A percentile compares a stretch with the other conserved stretches of the same genome.
These are phyloP conservation scores for Cephalotrichum gorgonifer DNA, from an alignment of 2,329 filamentous ascomycete genomes.

Conservation along the genomic window DNA sequence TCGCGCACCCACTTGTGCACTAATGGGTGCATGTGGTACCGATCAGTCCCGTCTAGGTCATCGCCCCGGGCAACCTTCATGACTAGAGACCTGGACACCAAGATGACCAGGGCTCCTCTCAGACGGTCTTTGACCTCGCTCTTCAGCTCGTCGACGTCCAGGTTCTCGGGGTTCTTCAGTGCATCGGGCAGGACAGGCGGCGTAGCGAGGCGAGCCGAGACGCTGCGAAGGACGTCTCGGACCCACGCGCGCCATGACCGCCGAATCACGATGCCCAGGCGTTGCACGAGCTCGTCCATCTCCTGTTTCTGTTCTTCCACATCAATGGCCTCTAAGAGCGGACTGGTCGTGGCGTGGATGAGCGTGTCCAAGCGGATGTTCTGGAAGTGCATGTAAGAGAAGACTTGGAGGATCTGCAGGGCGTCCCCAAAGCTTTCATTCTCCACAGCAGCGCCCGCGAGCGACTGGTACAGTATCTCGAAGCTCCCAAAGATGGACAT, in stretches of 20 bases:
- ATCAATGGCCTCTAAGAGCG: not conserved
- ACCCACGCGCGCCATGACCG: not conserved
- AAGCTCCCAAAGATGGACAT: not conserved
- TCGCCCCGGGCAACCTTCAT: not conserved
- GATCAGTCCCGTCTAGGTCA: conserved; percentile 1
- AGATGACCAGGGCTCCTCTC: not conserved
- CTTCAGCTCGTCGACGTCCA: not conserved
- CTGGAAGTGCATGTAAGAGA: not conserved
- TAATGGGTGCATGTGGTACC: conserved; percentile 6
- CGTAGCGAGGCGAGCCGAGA: not conserved
- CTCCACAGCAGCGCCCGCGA: not conserved
- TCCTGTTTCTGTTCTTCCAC: not conserved
- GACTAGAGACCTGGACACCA: not conserved
- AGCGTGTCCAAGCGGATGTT: not conserved
- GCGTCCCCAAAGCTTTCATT: not conserved
- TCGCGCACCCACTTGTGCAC: conserved; percentile 5
- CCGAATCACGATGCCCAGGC: not conserved
- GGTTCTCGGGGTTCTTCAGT: conserved; percentile 1
- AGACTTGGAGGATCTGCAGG: not conserved
- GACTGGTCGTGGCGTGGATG: not conserved
- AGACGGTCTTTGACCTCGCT: not conserved
- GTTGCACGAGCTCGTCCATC: not conserved
- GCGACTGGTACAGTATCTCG: not conserved
- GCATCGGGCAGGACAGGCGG: not conserved
- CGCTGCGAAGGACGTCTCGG: not conserved